phyloP scores from a whole-genome alignment of 2,329 filamentous ascomycete genomes.

The Fusarium caatingaense region DNA sequence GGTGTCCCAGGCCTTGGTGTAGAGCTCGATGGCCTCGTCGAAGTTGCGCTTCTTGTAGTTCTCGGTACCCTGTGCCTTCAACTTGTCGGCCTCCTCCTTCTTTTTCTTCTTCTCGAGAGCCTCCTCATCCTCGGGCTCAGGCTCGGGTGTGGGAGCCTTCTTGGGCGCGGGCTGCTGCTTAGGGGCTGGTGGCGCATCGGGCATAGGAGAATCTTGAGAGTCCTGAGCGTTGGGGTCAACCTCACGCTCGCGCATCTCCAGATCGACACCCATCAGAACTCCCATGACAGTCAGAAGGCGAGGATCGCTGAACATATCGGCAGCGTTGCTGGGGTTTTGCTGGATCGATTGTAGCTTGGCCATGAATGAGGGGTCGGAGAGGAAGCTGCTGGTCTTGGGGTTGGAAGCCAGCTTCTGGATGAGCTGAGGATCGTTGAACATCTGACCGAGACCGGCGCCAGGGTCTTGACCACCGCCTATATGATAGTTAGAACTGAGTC shows the following conservation, averaged over 20 bases:
- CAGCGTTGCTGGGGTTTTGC: constrained; percentile 81
- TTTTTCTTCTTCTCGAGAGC: constrained; percentile 85
- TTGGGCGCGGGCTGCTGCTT: constrained; percentile 55
- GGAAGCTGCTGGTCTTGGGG: constrained; percentile 87
- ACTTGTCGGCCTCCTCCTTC: constrained; percentile 91
- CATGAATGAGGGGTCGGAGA: constrained; percentile 91
- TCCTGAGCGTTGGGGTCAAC: constrained; percentile 52
- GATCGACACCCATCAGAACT: constrained; percentile 92
- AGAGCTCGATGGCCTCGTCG: constrained; percentile 93
- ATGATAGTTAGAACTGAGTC: constrained; percentile 12
- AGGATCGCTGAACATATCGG: constrained; percentile 87
- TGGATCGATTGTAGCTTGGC: constrained; percentile 84
- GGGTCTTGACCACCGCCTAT: constrained; percentile 64
- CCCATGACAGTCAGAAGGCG: constrained; percentile 94
- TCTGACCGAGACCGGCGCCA: constrained; percentile 81
- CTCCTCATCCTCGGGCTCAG: constrained; percentile 84
- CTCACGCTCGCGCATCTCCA: constrained; percentile 65
- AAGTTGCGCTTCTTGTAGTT: constrained; percentile 99
- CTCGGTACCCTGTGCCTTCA: constrained; percentile 93
- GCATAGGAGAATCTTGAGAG: constrained; percentile 75
- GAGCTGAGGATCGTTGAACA: constrained; percentile 94
- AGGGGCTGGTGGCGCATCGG: constrained; percentile 64
- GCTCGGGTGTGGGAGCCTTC: constrained; percentile 69
- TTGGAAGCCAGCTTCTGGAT: constrained; percentile 91
- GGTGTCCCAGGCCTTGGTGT: constrained; percentile 92